Evolutionary conservation across 805 yeast genomes (phyloP).

Genomic region (Yarrowia sp.): DNA sequence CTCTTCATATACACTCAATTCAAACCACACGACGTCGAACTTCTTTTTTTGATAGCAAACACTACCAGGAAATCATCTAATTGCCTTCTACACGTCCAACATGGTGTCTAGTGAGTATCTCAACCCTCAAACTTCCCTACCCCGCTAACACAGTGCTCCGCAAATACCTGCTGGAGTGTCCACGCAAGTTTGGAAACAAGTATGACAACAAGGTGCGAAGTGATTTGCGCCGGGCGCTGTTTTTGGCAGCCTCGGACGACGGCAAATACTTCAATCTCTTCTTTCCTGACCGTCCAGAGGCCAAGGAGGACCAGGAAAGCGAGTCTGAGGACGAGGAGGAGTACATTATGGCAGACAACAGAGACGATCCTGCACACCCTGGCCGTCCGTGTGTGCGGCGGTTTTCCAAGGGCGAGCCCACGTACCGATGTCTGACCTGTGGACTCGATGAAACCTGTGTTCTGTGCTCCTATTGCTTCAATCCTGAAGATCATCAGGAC

Average conservation of each 20-base stretch:
- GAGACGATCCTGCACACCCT: conserved; percentile 56
- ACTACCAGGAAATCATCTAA: background rate
- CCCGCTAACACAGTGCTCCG: conserved; percentile 40
- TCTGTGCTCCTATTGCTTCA: conserved; percentile 77
- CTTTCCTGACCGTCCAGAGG: conserved; percentile 49
- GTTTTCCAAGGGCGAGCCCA: conserved; percentile 79
- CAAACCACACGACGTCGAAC: background rate
- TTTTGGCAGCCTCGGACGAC: conserved; percentile 53
- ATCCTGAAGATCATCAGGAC: conserved; percentile 69
- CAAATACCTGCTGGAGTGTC: conserved; percentile 47
- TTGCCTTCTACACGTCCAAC: background rate
- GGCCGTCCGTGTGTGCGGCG: conserved; percentile 76
- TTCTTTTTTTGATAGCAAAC: background rate
- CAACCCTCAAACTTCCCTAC: background rate
- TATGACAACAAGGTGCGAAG: conserved; percentile 45
- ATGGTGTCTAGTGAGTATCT: conserved; percentile 34
- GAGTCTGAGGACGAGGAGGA: conserved; percentile 46
- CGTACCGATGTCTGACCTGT: conserved; percentile 76
- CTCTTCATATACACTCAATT: background rate
- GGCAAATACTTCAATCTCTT: conserved; percentile 54
- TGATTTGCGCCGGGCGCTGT: conserved; percentile 54
- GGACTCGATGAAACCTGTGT: conserved; percentile 86
- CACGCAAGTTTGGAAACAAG: conserved; percentile 46
- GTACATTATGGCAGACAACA: conserved; percentile 39
- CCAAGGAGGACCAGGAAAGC: conserved; percentile 42